These are phyloP conservation scores for Colletotrichum shisoi DNA, from an alignment of 2,329 filamentous ascomycete genomes.

Conservation along the genomic window DNA sequence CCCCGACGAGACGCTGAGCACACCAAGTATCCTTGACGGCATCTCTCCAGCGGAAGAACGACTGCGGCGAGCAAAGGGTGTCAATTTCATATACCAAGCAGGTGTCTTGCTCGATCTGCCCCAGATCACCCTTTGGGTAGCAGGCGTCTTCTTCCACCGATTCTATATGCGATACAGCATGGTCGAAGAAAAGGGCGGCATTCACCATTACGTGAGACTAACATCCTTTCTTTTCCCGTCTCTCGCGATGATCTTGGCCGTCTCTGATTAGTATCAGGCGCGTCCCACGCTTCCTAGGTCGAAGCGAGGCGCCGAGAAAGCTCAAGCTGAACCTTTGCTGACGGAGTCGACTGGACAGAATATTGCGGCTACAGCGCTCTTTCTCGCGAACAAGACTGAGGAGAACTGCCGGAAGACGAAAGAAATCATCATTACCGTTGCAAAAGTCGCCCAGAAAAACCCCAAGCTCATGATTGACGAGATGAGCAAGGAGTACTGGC, in stretches of 20 bases:
- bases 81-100: constrained; percentile 95
- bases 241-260: neutral
- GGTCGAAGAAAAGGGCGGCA: constrained; percentile 75
- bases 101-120: constrained; percentile 92
- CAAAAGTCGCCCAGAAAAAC: constrained; percentile 94
- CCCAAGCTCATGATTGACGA: constrained; percentile 89
- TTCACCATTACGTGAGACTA: constrained; percentile 86
- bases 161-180: constrained; percentile 93
- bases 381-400: constrained; percentile 95
- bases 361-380: constrained; percentile 88
- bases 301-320: constrained; percentile 32
- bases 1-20: constrained; percentile 79
- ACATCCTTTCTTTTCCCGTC: neutral
- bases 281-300: constrained; percentile 28
- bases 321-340: constrained; percentile 27
- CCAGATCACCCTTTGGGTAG: constrained; percentile 89
- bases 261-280: constrained; percentile 36
- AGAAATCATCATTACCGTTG: constrained; percentile 91
- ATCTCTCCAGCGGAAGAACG: constrained; percentile 80
- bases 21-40: constrained; percentile 85
- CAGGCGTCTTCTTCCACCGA: constrained; percentile 92
- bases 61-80: constrained; percentile 82
- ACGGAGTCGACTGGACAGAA: constrained; percentile 57
- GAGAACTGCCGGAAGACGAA: constrained; percentile 97
- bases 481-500: constrained; percentile 98